Evolutionary conservation across 2,329 filamentous ascomycete species (phyloP).

Genomic region (Fusarium sarcochroum): DNA sequence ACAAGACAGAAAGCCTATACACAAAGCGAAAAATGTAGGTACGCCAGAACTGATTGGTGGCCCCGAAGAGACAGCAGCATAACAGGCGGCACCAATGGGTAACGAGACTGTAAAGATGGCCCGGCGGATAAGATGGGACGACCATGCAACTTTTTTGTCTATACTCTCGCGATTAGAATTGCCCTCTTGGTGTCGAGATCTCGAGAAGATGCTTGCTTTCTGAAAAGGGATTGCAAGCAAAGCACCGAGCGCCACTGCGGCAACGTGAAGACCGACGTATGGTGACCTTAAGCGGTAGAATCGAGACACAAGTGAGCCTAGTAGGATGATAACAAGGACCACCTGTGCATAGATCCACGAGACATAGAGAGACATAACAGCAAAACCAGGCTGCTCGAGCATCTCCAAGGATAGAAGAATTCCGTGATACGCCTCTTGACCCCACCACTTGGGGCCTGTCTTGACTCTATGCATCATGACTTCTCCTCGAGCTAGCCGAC

Average conservation of each 20-base stretch:
- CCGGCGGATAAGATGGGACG: constrained; percentile 79
- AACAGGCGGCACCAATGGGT: constrained; percentile 76
- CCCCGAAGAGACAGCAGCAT: constrained; percentile 76
- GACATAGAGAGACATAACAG: constrained; percentile 79
- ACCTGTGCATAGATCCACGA: constrained; percentile 85
- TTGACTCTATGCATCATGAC: constrained; percentile 82
- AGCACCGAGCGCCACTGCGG: constrained; percentile 77
- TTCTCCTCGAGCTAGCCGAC: constrained; percentile 77
- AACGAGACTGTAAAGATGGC: constrained; percentile 76
- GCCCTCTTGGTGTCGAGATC: constrained; percentile 70
- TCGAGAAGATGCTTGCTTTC: constrained; percentile 78
- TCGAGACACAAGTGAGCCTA: constrained; percentile 79
- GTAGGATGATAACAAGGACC: constrained; percentile 78
- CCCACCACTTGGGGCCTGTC: constrained; percentile 82
- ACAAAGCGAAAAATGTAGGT: constrained; percentile 75
- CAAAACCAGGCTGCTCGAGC: constrained; percentile 80
- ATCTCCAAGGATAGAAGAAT: constrained; percentile 76
- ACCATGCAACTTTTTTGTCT: constrained; percentile 75
- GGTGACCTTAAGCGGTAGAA: constrained; percentile 75
- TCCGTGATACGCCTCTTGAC: constrained; percentile 81
- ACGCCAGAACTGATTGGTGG: constrained; percentile 71
- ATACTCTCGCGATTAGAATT: constrained; percentile 78
- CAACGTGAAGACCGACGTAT: constrained; percentile 76
- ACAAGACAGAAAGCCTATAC: constrained; percentile 79
- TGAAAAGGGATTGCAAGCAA: constrained; percentile 80